Conservation (phyloP, 164 flowering plant genomes). For the Nelumbo lutea region DNA sequence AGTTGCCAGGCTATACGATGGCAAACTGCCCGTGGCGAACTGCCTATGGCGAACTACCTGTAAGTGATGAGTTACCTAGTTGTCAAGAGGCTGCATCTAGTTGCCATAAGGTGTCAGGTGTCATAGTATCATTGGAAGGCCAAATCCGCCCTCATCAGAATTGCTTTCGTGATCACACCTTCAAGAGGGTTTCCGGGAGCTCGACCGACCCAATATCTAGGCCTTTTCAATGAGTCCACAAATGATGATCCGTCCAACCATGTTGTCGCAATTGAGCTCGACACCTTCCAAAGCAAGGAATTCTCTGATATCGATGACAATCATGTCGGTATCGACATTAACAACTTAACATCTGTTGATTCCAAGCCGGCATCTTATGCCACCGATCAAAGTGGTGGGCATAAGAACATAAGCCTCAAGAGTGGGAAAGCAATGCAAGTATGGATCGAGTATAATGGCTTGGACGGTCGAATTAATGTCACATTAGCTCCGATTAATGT, state of each 20-base stretch:
- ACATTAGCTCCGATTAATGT: constrained; percentile 2
- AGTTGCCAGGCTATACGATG: background rate
- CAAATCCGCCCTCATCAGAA: too few relatives aligned
- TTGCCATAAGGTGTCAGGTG: too few relatives aligned
- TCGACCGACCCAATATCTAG: constrained; percentile 14
- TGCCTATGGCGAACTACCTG: too few relatives aligned
- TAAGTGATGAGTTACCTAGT: too few relatives aligned
- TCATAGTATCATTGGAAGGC: too few relatives aligned
- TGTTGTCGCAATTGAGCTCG: too few relatives aligned
- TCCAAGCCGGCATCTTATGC: constrained; percentile 19
- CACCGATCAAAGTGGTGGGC: background rate
- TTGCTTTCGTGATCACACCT: too few relatives aligned
- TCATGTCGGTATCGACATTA: too few relatives aligned
- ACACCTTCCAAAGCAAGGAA: constrained; percentile 17
- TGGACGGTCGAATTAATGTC: constrained; percentile 12
- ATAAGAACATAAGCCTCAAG: constrained; percentile 2
- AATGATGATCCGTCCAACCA: constrained; percentile 6
- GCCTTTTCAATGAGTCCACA: background rate
- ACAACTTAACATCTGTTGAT: constrained; percentile 1
- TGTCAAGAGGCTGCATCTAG: too few relatives aligned
- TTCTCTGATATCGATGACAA: background rate
- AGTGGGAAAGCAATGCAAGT: constrained; percentile 20
- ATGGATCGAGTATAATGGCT: background rate
- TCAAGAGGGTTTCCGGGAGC: constrained; percentile 3
- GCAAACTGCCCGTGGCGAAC: too few relatives aligned